Evolutionary conservation across 345 rosid species (phyloP).

Genomic region (Hirschfeldia incana): DNA sequence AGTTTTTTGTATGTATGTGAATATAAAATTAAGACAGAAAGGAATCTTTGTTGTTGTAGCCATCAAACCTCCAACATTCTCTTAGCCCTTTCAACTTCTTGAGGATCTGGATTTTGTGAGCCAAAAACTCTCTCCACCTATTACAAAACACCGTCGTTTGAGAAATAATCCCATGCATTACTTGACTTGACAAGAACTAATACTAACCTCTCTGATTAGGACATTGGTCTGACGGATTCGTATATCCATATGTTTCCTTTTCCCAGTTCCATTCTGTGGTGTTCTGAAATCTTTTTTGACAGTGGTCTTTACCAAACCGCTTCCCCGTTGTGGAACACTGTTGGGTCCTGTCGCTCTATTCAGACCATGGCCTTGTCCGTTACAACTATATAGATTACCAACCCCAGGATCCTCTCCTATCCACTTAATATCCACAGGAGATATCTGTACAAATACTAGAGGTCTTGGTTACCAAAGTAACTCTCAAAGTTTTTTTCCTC

Average conservation of each 20-base stretch:
- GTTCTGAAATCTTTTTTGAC: constrained; percentile 70
- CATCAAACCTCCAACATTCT: constrained; percentile 65
- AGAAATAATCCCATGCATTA: neutral
- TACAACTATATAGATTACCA: constrained; percentile 54
- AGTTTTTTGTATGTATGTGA: neutral
- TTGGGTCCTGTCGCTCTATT: constrained; percentile 56
- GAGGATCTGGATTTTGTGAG: constrained; percentile 67
- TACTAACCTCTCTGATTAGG: constrained; percentile 66
- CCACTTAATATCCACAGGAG: constrained; percentile 86
- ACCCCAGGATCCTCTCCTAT: constrained; percentile 60
- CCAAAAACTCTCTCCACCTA: constrained; percentile 85
- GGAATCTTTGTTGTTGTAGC: constrained; percentile 21
- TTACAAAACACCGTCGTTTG: constrained; percentile 13
- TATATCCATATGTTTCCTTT: constrained; percentile 62
- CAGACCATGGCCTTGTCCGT: constrained; percentile 43
- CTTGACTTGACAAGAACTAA: constrained; percentile 9
- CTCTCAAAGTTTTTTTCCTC: neutral
- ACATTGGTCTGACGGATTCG: constrained; percentile 73
- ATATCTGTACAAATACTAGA: constrained; percentile 49
- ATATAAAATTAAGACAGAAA: neutral
- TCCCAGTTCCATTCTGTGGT: constrained; percentile 75
- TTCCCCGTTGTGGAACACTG: constrained; percentile 60
- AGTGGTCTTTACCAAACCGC: constrained; percentile 52
- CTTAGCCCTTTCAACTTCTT: constrained; percentile 79
- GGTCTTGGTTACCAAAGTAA: neutral